These are phyloP conservation scores for Cladophialophora psammophila DNA, from an alignment of 2,329 filamentous ascomycete species.

Conservation along the genomic window DNA sequence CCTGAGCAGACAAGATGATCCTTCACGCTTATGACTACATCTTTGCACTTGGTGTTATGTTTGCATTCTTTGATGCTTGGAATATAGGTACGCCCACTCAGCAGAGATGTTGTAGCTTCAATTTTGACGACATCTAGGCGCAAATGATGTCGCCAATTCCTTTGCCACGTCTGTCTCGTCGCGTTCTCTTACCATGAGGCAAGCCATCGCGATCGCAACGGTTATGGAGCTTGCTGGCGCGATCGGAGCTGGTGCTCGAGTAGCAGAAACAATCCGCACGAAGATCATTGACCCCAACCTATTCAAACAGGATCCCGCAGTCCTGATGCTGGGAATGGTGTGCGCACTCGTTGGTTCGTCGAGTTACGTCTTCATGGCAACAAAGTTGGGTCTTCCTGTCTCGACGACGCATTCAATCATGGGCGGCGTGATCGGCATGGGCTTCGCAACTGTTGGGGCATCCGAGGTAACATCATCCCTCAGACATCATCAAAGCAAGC, in stretches of 20 bases:
- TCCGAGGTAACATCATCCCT: slow-evolving; percentile 64
- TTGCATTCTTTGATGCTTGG: slow-evolving; percentile 77
- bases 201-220: slow-evolving; percentile 70
- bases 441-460: slow-evolving; percentile 70
- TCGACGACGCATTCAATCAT: slow-evolving; percentile 71
- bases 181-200: slow-evolving; percentile 72
- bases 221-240: slow-evolving; percentile 70
- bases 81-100: slow-evolving; percentile 65
- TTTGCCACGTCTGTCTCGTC: slow-evolving; percentile 86
- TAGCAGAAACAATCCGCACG: slow-evolving; percentile 79
- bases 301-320: slow-evolving; percentile 66
- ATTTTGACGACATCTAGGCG: slow-evolving; percentile 41
- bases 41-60: slow-evolving; percentile 76
- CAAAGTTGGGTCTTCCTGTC: slow-evolving; percentile 73
- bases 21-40: slow-evolving; percentile 72
- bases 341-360: slow-evolving; percentile 70
- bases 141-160: slow-evolving; percentile 83
- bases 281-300: slow-evolving; percentile 68
- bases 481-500: too few species aligned
- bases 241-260: slow-evolving; percentile 66
- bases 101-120: too few species aligned
- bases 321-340: slow-evolving; percentile 72
- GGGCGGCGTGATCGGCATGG: slow-evolving; percentile 72
- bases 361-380: slow-evolving; percentile 80
- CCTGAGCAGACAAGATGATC: slow-evolving; percentile 9